phyloP scores from a whole-genome alignment of 2,329 filamentous ascomycete genomes.

The Dactylella cylindrospora region DNA sequence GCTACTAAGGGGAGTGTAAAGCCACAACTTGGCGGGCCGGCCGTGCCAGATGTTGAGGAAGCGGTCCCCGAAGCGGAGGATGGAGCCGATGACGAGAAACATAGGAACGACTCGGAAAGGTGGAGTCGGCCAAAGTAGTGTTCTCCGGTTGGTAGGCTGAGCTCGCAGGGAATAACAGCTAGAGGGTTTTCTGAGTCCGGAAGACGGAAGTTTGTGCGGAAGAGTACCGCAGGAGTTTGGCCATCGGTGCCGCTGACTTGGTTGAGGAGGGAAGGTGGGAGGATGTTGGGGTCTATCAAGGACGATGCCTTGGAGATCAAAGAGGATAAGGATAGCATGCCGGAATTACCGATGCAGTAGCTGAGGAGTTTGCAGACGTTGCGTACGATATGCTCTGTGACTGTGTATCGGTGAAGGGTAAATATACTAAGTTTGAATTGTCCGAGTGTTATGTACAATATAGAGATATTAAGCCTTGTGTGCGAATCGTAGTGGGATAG shows the following conservation, averaged over 20 bases:
- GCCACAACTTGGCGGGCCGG: constrained; percentile 66
- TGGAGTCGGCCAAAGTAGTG: constrained; percentile 92
- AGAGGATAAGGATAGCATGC: constrained; percentile 42
- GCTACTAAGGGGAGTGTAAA: constrained; percentile 92
- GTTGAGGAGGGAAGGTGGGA: constrained; percentile 72
- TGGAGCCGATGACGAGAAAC: constrained; percentile 89
- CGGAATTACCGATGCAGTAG: constrained; percentile 7
- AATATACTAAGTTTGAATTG: no score
- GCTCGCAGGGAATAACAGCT: constrained; percentile 93
- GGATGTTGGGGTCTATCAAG: constrained; percentile 49
- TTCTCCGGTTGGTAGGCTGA: constrained; percentile 82
- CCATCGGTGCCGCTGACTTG: constrained; percentile 75
- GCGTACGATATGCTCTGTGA: no score
- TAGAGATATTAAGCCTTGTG: not conserved
- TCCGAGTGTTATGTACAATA: no score
- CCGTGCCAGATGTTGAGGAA: constrained; percentile 76
- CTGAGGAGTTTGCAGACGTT: not conserved
- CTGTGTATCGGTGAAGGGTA: constrained; percentile 1
- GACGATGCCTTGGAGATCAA: constrained; percentile 44
- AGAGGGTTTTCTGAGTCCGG: constrained; percentile 88
- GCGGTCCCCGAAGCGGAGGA: constrained; percentile 81
- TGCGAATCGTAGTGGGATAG: no score
- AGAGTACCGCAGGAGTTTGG: constrained; percentile 58
- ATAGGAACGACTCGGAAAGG: constrained; percentile 89
- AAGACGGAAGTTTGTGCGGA: constrained; percentile 94